Evolutionary conservation across 495 filamentous ascomycete genomes (phyloP).

Genomic region (Podospora conica): DNA sequence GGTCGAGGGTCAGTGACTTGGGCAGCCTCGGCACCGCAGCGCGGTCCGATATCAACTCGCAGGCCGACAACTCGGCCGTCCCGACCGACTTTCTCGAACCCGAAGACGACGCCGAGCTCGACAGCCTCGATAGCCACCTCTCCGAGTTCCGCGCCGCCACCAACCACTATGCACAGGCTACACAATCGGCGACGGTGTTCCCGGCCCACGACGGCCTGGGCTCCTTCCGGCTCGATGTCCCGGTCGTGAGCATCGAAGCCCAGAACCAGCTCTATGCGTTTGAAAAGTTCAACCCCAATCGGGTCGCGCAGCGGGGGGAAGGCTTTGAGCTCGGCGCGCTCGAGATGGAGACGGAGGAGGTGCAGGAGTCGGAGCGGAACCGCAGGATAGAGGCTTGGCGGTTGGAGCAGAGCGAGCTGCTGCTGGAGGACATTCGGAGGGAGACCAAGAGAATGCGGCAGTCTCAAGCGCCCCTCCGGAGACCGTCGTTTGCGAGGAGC

Average conservation of each 20-base stretch:
- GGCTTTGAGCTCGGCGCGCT: constrained; percentile 48
- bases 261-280: constrained; percentile 83
- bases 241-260: constrained; percentile 39
- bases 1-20: constrained; percentile 75
- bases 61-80: constrained; percentile 35
- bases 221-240: constrained; percentile 55
- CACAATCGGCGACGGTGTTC: constrained; percentile 53
- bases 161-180: constrained; percentile 41
- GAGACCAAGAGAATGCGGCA: constrained; percentile 63
- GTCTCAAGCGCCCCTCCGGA: constrained; percentile 28
- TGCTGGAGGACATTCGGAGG: constrained; percentile 82
- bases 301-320: constrained; percentile 60
- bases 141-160: constrained; percentile 72
- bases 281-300: constrained; percentile 70
- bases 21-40: constrained; percentile 70
- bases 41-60: constrained; percentile 39
- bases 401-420: constrained; percentile 76
- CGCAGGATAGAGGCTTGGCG: constrained; percentile 86
- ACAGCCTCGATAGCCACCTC: constrained; percentile 85
- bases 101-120: constrained; percentile 72
- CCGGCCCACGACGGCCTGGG: constrained; percentile 91
- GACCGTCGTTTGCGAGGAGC: constrained; percentile 11
- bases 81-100: constrained; percentile 43
- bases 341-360: constrained; percentile 53
- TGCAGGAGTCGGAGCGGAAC: constrained; percentile 60